Base-by-base conservation (phyloP, 805 yeast genomes). In the Saturnispora zaruensis region DNA sequence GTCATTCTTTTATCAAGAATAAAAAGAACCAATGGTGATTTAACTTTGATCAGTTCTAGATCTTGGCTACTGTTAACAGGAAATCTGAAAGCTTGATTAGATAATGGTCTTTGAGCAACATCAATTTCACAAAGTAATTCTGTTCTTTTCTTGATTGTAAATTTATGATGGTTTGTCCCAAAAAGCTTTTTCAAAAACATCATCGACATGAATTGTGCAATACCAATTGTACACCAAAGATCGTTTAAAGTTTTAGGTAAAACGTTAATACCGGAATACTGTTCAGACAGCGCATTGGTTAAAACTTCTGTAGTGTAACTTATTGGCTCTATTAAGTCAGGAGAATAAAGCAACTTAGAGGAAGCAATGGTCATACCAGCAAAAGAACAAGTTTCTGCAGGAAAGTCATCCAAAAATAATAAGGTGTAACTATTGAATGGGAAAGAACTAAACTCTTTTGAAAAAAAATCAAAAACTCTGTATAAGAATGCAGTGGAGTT, bases 191-290 rank as follows among this genome's bases (percentile, higher is more conserved):
- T 77, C 26, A 84, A 66, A 58, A 87, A 86, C 57, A 82, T 84
- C 25, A 78, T 70, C 0, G 91, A 77, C 96, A 93, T 91, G 63
- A 75, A 91, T 33, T 80, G 77, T 0, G 96, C 76, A 52, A 93
- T 80, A 3, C 98, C 99, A 26, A 85, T 67, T 1, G 90, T 84
- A 55, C 91, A 78, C 99, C 99, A 93, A 6, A 87, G 56, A 64
- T 93, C 96, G 57, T 85, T 79, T 62, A 81, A 76, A 0, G 81
- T 75, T 48, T 75, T 76, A 0, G 98, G 96, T 3, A 88, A 82
- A 18, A 93, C 87, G 62, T 87, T 87, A 33, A 93, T 82, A 16
- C 97, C 96, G 0, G 95, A 78, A 95, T 97, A 93, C 64, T 93
- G 99, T 4, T 79, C 76, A 0, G 98, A 84, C 20, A 93, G 65